Evolutionary conservation across 345 rosid genomes (phyloP).

Genomic region (Acer negundo): DNA sequence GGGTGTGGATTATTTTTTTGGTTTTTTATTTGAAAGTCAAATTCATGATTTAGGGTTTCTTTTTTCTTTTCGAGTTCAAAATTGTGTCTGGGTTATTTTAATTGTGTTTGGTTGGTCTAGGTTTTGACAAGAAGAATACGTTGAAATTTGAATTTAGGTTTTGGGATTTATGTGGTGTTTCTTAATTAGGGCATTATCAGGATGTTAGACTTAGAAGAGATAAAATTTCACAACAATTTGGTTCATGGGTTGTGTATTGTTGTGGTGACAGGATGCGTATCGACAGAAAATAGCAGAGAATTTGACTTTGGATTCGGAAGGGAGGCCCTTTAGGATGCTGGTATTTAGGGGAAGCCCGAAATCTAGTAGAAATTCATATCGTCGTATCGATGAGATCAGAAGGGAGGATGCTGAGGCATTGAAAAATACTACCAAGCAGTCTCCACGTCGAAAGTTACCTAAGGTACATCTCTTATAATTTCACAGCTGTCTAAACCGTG

Average conservation of each 20-base stretch:
- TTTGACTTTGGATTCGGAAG: constrained; percentile 42
- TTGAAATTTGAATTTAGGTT: neutral
- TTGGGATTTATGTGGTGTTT: neutral
- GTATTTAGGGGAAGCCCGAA: constrained; percentile 58
- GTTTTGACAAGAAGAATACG: neutral
- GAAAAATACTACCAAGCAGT: constrained; percentile 3
- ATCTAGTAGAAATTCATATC: constrained; percentile 32
- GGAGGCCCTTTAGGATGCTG: constrained; percentile 51
- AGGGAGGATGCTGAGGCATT: constrained; percentile 31
- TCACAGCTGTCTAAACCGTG: neutral
- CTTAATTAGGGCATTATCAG: neutral
- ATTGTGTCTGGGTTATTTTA: neutral
- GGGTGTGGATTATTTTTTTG: neutral
- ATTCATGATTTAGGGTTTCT: neutral
- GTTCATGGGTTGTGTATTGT: neutral
- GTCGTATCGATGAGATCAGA: constrained; percentile 41
- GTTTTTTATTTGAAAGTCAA: neutral
- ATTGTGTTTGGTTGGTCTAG: neutral
- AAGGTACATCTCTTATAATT: constrained; percentile 21
- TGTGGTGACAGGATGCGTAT: constrained; percentile 35
- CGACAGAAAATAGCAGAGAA: constrained; percentile 34
- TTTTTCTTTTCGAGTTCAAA: neutral
- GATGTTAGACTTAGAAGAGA: neutral
- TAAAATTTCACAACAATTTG: neutral
- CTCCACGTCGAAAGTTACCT: constrained; percentile 33